Base-by-base conservation (phyloP, 2,329 filamentous ascomycete genomes). In the Scleromitrula shiraiana region DNA sequence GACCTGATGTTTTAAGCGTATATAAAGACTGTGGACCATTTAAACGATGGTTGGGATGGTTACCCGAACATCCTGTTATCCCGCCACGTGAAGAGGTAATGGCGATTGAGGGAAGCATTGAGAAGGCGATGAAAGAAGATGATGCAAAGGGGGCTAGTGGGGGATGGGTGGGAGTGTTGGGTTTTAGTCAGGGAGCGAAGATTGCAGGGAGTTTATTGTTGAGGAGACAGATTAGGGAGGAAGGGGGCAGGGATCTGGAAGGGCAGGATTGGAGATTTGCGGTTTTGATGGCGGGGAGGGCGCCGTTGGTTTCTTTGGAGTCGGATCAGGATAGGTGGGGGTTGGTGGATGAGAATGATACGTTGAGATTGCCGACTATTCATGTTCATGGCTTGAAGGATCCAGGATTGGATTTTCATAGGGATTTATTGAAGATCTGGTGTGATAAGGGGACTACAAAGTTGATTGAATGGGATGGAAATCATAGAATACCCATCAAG, bases 391-490 rank as follows among this genome's bases (percentile, higher is more conserved):
- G 83, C 0, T 55, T 80, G 52, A 67, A 68, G 15, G 80, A 84
- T 64, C 69, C 74, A 0, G 80, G 79, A 0, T 58, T 88, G 20
- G 67, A 75, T 50, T 64, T 77, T 37, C 83, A 86, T 60, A 66
- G 73, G 46, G 67, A 72, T 60, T 59, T 83, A 55, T 59, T 79
- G 42, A 63, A 76, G 7, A 65, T 75, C 43, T 88, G 82, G 62
- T 85, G 80, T 60, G 70, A 77, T 41, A 60, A 68, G 8, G 72
- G 70, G 0, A 77, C 68, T 2, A 68, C 74, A 5, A 71, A 65
- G 32, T 52, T 88, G 38, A 63, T 90, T 1, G 82, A 88, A 63
- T 90, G 85, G 86, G 75, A 86, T 49, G 85, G 83, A 0, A 74
- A 72, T 1, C 86, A 91, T 62, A 68, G 85, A 5, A 70, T 91